Evolutionary conservation across 495 filamentous ascomycete species (phyloP).

Genomic region (Penicillium odoratum): DNA sequence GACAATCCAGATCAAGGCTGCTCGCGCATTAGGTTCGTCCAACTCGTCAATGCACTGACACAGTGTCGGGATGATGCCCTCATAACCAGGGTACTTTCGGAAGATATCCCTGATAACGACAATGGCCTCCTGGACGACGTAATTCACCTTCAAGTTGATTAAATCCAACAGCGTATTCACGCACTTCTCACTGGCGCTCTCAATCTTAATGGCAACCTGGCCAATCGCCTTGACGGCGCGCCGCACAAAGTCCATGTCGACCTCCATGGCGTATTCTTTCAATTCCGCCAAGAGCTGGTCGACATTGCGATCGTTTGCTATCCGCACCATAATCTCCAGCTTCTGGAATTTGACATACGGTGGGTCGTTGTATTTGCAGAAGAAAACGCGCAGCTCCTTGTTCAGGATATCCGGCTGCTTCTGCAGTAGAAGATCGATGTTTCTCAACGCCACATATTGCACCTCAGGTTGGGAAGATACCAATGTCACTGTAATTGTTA

Average conservation of each 20-base stretch:
- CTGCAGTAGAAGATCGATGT: conserved; percentile 93
- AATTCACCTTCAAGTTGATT: conserved; percentile 96
- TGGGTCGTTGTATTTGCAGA: conserved; percentile 99
- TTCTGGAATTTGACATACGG: conserved; percentile 98
- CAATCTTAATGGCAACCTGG: conserved; percentile 97
- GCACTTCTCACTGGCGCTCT: conserved; percentile 87
- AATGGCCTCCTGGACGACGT: conserved; percentile 97
- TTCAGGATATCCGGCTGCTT: conserved; percentile 94
- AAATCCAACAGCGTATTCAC: conserved; percentile 92
- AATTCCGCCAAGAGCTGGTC: conserved; percentile 92
- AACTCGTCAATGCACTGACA: conserved; percentile 97
- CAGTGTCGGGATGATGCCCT: conserved; percentile 93
- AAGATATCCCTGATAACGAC: conserved; percentile 99
- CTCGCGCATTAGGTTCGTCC: conserved; percentile 90
- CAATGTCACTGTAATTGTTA: conserved; percentile 69
- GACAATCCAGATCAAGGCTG: conserved; percentile 96
- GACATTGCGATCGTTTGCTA: conserved; percentile 96
- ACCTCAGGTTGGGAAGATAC: conserved; percentile 96
- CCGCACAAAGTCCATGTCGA: conserved; percentile 98
- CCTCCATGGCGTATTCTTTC: conserved; percentile 96
- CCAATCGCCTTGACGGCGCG: conserved; percentile 93
- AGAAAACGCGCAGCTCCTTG: conserved; percentile 97
- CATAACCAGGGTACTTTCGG: conserved; percentile 95
- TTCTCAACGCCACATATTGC: conserved; percentile 93
- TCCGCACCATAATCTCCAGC: conserved; percentile 98